A percentile compares a stretch with the other conserved stretches of the same genome.
phyloP scores from a whole-genome alignment of 163 green algal genomes.

The Volvox carteri region DNA sequence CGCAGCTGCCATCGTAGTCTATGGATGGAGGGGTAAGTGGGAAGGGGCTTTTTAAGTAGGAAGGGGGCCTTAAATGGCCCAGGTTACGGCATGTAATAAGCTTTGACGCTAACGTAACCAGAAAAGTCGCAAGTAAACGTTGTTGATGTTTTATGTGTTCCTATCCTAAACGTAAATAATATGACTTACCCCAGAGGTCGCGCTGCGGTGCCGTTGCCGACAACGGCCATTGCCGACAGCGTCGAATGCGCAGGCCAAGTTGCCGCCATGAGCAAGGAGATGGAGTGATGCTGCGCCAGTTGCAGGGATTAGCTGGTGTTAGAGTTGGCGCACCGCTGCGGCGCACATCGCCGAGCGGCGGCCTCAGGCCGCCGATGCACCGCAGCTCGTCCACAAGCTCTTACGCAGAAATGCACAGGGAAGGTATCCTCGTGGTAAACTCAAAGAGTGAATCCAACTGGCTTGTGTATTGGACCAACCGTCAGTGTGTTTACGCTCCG shows the following conservation, averaged over 20 bases:
- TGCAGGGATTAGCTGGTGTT: neutral
- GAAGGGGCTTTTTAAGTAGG: too few species aligned
- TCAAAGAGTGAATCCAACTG: too few species aligned
- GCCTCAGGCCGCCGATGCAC: conserved; percentile 79
- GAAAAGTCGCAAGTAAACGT: too few species aligned
- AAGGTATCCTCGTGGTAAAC: too few species aligned
- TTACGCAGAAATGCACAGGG: too few species aligned
- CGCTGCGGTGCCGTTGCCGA: neutral
- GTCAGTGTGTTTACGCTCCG: too few species aligned
- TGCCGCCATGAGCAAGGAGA: neutral
- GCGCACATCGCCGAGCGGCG: conserved; percentile 73
- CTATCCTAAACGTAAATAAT: too few species aligned
- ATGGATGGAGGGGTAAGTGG: neutral
- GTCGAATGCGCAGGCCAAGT: neutral
- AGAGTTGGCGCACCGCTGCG: conserved; percentile 31
- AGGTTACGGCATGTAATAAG: too few species aligned
- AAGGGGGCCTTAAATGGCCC: too few species aligned
- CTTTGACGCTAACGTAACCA: too few species aligned
- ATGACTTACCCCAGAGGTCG: conserved; percentile 22
- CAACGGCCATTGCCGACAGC: neutral
- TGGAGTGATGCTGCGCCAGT: neutral
- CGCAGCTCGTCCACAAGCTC: conserved; percentile 74
- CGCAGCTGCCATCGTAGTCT: conserved; percentile 61
- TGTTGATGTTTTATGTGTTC: too few species aligned
- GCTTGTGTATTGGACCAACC: too few species aligned